Evolutionary conservation across 768 basidiomycete genomes (phyloP), one percentile per base, ranked within the genome.

Genomic region (Paxillus ammoniavirescens): DNA sequence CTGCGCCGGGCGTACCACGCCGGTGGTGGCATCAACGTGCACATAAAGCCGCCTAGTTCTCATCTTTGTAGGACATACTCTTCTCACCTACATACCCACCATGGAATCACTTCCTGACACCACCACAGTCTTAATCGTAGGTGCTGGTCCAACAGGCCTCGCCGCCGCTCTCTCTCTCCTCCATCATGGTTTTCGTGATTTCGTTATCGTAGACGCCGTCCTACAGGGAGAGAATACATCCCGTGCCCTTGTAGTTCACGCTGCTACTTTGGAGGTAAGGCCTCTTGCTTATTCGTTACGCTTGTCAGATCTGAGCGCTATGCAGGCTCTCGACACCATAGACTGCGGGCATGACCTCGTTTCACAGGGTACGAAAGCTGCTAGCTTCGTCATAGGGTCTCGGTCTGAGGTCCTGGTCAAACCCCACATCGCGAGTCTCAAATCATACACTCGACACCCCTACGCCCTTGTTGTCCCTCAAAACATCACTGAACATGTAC

Each of bases 191-290:
- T 71, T 73, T 41, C 62, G 53, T 28, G 74, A 80, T 35, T 53
- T 82, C 64, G 50, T 75, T 14, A 64, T 80, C 14, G 77, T 81
- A 2, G 80, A 82, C 48, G 70, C 68, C 26, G 21, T 62, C 5
- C 26, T 48, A 0, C 50, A 68, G n/a, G 72, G 72, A 26, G 58
- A 68, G 47, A 69, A 71, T 45, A 62, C 65, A 8, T 79, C 81
- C 9, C 75, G 80, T 17, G 79, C 82, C 0, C 53, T 76, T 4
- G 69, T 73, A 1, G 61, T 82, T 28, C 81, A 83, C 56, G 76
- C 82, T 33, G 75, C 78, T 31, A 82, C 82, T 9, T 67, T 83
- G 14, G 82, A 82, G 67, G 80, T 77, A 55, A 42, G 65, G 40
- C 51, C 26, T 41, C 9, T 44, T n/a, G 8, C 30, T 43, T 33